These are phyloP conservation scores for Benincasa hispida DNA, from an alignment of 306 rosid genomes.

Conservation along the genomic window DNA sequence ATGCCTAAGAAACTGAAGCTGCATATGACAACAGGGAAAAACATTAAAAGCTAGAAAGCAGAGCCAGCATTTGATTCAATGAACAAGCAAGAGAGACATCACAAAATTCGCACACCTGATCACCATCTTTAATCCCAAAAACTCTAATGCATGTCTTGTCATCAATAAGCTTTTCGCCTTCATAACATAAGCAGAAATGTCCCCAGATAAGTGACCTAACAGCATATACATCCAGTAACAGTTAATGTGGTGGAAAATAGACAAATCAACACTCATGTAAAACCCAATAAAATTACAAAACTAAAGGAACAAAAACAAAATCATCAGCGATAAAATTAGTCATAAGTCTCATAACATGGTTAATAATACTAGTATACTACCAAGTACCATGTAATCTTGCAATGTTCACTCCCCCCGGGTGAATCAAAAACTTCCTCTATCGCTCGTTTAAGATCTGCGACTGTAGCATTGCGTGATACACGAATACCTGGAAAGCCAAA, in stretches of 20 bases:
- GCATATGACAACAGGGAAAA: slow-evolving; percentile 8
- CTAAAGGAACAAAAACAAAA: background rate
- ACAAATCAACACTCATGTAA: background rate
- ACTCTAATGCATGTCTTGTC: slow-evolving; percentile 20
- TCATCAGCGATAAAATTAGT: background rate
- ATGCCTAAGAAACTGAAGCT: slow-evolving; percentile 39
- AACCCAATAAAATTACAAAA: background rate
- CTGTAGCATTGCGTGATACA: slow-evolving; percentile 20
- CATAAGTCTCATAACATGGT: background rate
- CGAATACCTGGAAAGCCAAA: slow-evolving; percentile 17
- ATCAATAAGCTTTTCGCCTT: slow-evolving; percentile 28
- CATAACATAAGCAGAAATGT: slow-evolving; percentile 38
- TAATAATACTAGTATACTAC: too few relatives aligned
- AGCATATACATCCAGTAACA: background rate
- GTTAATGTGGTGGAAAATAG: background rate
- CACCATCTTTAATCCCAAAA: slow-evolving; percentile 40
- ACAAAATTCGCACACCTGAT: slow-evolving; percentile 23
- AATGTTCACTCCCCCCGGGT: slow-evolving; percentile 12
- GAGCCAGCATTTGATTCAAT: background rate
- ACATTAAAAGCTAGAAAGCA: background rate
- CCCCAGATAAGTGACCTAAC: slow-evolving; percentile 43
- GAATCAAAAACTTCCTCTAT: slow-evolving; percentile 30
- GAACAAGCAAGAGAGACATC: background rate
- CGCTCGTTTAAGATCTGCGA: slow-evolving; percentile 31
- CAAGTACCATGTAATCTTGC: slow-evolving; percentile 32